Base-by-base conservation (phyloP, 2,329 filamentous ascomycete species). In the Penicillium sp. region DNA sequence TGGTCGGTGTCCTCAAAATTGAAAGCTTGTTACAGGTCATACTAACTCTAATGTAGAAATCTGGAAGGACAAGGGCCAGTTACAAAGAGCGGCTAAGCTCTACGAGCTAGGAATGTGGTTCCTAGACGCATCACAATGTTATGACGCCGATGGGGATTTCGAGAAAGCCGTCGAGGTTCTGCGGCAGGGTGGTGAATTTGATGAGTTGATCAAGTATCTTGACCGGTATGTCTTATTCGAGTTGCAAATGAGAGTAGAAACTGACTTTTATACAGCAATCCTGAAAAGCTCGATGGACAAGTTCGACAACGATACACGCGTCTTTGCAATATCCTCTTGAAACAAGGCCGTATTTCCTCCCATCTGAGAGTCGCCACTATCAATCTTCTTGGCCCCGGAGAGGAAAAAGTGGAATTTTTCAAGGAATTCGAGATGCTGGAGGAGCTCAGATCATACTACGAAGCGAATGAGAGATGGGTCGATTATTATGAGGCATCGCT, bases 141-240 rank as follows among this genome's bases (percentile, higher is more conserved):
- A 60, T 26, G 52, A 61, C 44, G 16, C 4, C 1, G 24, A 37
- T 43, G 49, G 49, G 11, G 37, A 60, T 2, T 52, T 63, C 14
- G 61, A 63, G 11, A 37, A 62, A 39, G 64, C 61, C 18, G 53
- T 60, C 9, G 58, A 53, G 9, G 47, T 53, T 11, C 36, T 66
- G 34, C 59, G 58, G 6, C 40, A 54, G 28, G 64, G 60, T 2
- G 43, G 54, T 9, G 18, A 52, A 11, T 65, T 59, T 28, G 55
- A 65, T 44, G 48, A 60, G 13, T 23, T 67, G 1, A 58, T 67
- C 28, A 8, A 24, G 7, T 66, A 66, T 44, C 33, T 65, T 13
- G 44, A 46, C 28, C 44, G 40, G 44, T 57, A 55, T 37, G 33
- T 52, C 26, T n/a, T 19, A 2, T 33, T 39, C 23, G 18, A 16